Percentiles rank a stretch among this genome's conserved stretches.
These are phyloP conservation scores for Fusarium sp. DNA, from an alignment of 2,329 filamentous ascomycete genomes.

Conservation along the genomic window DNA sequence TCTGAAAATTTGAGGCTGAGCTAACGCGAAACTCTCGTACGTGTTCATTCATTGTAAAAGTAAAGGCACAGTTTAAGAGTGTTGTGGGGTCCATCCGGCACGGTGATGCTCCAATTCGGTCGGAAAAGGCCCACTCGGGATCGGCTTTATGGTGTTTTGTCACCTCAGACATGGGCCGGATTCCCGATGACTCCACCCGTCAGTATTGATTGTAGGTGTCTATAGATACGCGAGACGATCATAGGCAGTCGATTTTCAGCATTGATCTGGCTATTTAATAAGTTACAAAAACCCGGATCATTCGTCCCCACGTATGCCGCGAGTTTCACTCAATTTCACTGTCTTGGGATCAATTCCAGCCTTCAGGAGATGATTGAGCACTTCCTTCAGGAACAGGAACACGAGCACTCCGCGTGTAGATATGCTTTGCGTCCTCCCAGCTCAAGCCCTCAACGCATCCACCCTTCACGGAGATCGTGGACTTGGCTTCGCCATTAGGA, in stretches of 20 bases:
- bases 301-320: background rate
- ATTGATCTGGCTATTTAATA: background rate
- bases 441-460: slow-evolving; percentile 59
- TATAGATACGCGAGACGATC: slow-evolving; percentile 2
- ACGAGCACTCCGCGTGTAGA: slow-evolving; percentile 61
- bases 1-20: no score
- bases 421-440: slow-evolving; percentile 59
- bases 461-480: slow-evolving; percentile 61
- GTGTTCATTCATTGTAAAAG: background rate
- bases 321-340: background rate
- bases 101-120: slow-evolving; percentile 20
- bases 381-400: slow-evolving; percentile 58
- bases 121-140: slow-evolving; percentile 32
- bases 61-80: background rate
- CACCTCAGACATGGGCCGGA: slow-evolving; percentile 31
- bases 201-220: no score
- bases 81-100: slow-evolving; percentile 5
- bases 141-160: slow-evolving; percentile 34
- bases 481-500: slow-evolving; percentile 54
- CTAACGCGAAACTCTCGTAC: no score
- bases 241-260: background rate
- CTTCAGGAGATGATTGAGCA: slow-evolving; percentile 37
- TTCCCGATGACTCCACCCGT: slow-evolving; percentile 18
- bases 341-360: background rate
- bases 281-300: background rate